Conservation (phyloP, 768 basidiomycete species). For the Pleurotus giganteus region DNA sequence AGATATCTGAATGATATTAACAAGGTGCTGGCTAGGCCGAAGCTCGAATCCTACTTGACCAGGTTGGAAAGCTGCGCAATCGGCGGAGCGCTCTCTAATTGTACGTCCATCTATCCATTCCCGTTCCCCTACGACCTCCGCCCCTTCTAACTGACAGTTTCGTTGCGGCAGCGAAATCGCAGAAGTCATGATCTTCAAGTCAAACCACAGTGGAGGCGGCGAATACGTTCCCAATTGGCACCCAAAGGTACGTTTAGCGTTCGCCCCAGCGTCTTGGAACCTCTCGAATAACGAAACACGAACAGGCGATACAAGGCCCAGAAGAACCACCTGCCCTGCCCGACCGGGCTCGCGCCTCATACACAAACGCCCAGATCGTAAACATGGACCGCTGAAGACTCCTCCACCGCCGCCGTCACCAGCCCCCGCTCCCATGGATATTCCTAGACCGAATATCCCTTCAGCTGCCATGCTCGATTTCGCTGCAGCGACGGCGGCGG, state of each 20-base stretch:
- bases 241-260: slow-evolving; percentile 48
- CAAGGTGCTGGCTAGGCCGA: slow-evolving; percentile 76
- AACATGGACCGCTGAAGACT: slow-evolving; percentile 42
- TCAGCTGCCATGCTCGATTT: too few relatives aligned
- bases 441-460: slow-evolving; percentile 54
- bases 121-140: not conserved
- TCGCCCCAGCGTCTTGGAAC: slow-evolving; percentile 11
- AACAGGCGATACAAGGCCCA: slow-evolving; percentile 21
- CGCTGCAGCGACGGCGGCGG: too few relatives aligned
- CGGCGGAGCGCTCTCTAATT: slow-evolving; percentile 73
- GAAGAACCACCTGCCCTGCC: slow-evolving; percentile 42
- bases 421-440: slow-evolving; percentile 41
- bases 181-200: slow-evolving; percentile 75
- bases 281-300: not conserved
- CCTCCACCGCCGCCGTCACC: slow-evolving; percentile 39
- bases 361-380: slow-evolving; percentile 58
- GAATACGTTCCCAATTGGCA: slow-evolving; percentile 78
- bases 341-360: slow-evolving; percentile 76
- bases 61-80: slow-evolving; percentile 76
- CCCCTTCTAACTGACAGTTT: too few relatives aligned
- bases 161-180: slow-evolving; percentile 38
- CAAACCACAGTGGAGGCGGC: slow-evolving; percentile 81
- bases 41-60: slow-evolving; percentile 75
- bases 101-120: slow-evolving; percentile 40
- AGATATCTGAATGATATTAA: slow-evolving; percentile 82